Conservation (phyloP, 148 eudicot genomes). For the Fallopia convolvulus region DNA sequence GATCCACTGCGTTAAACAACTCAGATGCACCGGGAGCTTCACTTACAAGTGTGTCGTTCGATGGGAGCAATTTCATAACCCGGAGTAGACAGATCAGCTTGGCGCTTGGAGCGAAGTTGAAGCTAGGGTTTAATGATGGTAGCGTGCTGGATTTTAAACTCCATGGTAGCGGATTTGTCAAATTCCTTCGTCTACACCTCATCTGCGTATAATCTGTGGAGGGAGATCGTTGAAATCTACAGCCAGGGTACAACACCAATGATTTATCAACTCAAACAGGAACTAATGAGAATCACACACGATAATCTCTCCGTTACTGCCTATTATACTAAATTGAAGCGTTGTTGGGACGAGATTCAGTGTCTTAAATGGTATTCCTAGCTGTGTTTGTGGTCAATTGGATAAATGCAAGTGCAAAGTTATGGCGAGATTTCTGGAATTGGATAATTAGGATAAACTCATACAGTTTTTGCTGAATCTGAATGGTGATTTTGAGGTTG, state of each 20-base stretch:
- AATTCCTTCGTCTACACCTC: background rate
- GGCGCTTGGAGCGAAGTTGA: too few species aligned
- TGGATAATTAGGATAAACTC: background rate
- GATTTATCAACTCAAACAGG: background rate
- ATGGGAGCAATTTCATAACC: background rate
- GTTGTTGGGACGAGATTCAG: background rate
- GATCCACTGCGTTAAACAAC: background rate
- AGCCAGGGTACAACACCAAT: background rate
- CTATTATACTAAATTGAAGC: background rate
- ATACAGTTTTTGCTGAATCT: background rate
- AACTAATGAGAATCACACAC: background rate
- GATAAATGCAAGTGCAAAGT: background rate
- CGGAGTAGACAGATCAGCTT: background rate
- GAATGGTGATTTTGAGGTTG: background rate
- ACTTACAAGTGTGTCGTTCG: background rate
- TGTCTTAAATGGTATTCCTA: background rate
- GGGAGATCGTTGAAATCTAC: background rate
- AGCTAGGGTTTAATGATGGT: background rate
- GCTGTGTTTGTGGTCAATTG: background rate
- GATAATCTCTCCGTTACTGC: background rate
- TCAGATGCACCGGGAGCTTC: background rate
- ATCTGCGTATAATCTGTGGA: background rate
- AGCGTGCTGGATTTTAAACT: background rate
- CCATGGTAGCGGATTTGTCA: background rate
- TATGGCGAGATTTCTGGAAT: background rate